These are phyloP conservation scores for Coemansia sp. DNA, from an alignment of 192 early-diverging fungal genomes.

Conservation along the genomic window DNA sequence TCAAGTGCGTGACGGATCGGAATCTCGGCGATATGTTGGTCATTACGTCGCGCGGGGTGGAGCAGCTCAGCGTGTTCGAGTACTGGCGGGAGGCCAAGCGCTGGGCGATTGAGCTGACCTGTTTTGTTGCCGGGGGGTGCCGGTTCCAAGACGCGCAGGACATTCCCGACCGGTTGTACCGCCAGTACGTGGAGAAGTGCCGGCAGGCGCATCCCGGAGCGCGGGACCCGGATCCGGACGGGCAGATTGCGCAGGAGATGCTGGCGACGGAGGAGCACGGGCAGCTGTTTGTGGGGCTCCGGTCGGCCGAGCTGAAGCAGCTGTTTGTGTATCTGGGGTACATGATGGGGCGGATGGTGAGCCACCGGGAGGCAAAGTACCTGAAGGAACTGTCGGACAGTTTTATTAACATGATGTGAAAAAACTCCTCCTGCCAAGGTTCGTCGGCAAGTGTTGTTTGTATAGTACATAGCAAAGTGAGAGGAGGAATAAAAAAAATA, in stretches of 20 bases:
- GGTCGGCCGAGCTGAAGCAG: conserved; percentile 18
- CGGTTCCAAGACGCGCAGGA: conserved; percentile 6
- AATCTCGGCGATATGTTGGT: not conserved
- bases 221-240: not conserved
- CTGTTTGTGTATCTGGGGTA: conserved; percentile 25
- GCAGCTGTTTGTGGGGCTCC: conserved; percentile 23
- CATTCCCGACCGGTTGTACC: conserved; percentile 10
- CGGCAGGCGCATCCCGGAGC: not conserved
- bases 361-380: not conserved
- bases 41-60: conserved; percentile 6
- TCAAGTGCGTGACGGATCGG: conserved; percentile 2
- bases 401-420: conserved; percentile 3
- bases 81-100: not conserved
- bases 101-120: conserved; percentile 14
- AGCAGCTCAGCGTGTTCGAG: not conserved
- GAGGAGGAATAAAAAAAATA: too few species aligned
- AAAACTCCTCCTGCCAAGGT: too few species aligned
- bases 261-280: conserved; percentile 7
- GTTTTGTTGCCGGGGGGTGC: not conserved
- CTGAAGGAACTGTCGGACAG: conserved; percentile 18
- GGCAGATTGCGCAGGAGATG: conserved; percentile 12
- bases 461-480: too few species aligned
- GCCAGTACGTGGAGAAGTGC: conserved; percentile 8
- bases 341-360: not conserved
- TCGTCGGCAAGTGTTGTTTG: too few species aligned